Base-by-base conservation (phyloP, 2,329 filamentous ascomycete species). In the Colletotrichum trifolii region DNA sequence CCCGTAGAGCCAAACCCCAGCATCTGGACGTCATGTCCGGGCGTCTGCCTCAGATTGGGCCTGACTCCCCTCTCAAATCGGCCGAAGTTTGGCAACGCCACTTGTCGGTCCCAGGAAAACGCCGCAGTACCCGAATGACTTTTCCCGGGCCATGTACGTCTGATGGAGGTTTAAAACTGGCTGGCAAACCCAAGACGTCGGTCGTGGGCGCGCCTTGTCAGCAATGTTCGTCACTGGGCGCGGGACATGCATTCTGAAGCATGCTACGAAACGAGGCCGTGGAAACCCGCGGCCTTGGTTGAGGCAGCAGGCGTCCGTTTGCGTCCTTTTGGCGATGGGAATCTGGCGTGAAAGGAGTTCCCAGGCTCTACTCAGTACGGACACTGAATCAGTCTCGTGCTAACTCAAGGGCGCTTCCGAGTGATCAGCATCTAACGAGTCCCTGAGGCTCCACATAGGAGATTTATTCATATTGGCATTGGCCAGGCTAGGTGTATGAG, bases 341-440 rank as follows among this genome's bases (percentile, higher is more conserved):
- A 61, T 43, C 47, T 56, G 56, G 58, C 62, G 50, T 43, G 35
- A 42, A 54, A 47, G 47, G 50, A 15, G 53, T 40, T 46, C 45
- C 62, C 58, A 45, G 46, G 43, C 56, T 46, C 17, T 17, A 17
- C 17, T 17, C 17, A 17, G 25, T 25, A 4, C 25, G 25, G 4
- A 17, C 50, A 56, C 58, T 56, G 62, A 62, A 56, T 65, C 58
- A 55, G 63, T 61, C 13, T 35, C 36, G 42, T 35, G 35, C 46
- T 53, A 48, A 42, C 11, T 12, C 62, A 53, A 65, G 63, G 52
- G 33, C 58, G 9, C n/a, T 53, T 62, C 58, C 52, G 58, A 57
- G 53, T 56, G 58, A 65, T 62, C 63, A 65, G 46, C 62, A 53
- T 62, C 52, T 57, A 55, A 57, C 62, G 58, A 62, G 59, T 62